A percentile compares a stretch with the other conserved stretches of the same genome.
Evolutionary conservation across 257 asterid species (phyloP).

Genomic region (Fraxinus excelsior): DNA sequence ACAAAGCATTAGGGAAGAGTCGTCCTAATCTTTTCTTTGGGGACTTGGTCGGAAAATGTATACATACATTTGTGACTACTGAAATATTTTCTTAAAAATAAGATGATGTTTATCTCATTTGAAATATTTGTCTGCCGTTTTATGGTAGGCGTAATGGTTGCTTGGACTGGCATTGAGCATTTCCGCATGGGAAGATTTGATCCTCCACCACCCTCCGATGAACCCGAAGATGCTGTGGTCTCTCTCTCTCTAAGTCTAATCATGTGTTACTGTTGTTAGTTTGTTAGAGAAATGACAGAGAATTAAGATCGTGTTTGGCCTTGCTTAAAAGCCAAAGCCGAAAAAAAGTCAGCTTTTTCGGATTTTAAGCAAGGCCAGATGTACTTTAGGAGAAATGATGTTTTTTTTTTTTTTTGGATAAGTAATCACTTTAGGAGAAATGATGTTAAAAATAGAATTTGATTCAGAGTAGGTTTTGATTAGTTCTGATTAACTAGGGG

Average conservation of each 20-base stretch:
- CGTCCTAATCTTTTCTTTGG: not conserved
- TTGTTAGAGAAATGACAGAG: not conserved
- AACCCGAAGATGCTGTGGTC: constrained; percentile 87
- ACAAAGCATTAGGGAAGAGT: not conserved
- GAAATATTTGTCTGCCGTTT: not conserved
- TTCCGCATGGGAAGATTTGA: constrained; percentile 87
- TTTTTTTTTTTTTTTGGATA: too few relatives aligned
- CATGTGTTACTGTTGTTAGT: not conserved
- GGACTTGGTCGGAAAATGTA: not conserved
- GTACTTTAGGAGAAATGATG: not conserved
- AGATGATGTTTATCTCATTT: not conserved
- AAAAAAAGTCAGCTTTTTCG: too few relatives aligned
- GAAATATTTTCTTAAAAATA: not conserved
- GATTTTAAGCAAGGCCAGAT: not conserved
- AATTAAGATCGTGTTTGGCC: not conserved
- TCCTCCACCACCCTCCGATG: constrained; percentile 91
- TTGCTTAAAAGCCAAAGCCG: too few relatives aligned
- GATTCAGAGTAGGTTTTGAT: not conserved
- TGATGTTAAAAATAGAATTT: not conserved
- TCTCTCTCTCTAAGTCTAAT: constrained; percentile 29
- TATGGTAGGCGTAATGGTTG: constrained; percentile 86
- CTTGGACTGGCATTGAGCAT: constrained; percentile 97
- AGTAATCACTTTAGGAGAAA: too few relatives aligned
- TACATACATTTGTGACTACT: not conserved
- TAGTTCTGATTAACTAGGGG: not conserved